phyloP scores from a whole-genome alignment of 2,329 filamentous ascomycete species.

The Pyrenochaeta sp. region DNA sequence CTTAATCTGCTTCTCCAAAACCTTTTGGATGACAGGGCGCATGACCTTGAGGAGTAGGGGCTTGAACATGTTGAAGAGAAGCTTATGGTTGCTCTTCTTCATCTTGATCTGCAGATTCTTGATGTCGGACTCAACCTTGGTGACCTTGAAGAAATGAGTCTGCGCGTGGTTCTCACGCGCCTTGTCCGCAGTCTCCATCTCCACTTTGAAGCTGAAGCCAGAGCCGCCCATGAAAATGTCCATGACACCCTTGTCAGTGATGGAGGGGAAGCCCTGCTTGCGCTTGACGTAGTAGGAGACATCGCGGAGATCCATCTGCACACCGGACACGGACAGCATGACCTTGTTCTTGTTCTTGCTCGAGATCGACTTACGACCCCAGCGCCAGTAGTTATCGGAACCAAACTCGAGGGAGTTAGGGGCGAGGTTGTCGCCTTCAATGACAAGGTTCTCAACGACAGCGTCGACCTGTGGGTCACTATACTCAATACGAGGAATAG shows the following conservation, averaged over 20 bases:
- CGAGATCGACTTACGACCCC: slow-evolving; percentile 86
- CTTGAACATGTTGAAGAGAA: slow-evolving; percentile 87
- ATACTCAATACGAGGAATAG: slow-evolving; percentile 93
- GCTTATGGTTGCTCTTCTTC: slow-evolving; percentile 94
- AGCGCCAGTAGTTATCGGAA: slow-evolving; percentile 93
- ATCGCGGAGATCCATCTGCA: slow-evolving; percentile 83
- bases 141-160: slow-evolving; percentile 92
- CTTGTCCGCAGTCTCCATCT: slow-evolving; percentile 81
- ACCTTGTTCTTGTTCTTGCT: slow-evolving; percentile 85
- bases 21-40: slow-evolving; percentile 84
- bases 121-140: slow-evolving; percentile 84
- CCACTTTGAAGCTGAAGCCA: slow-evolving; percentile 91
- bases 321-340: slow-evolving; percentile 84
- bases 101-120: slow-evolving; percentile 87
- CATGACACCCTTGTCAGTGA: slow-evolving; percentile 87
- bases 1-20: slow-evolving; percentile 87
- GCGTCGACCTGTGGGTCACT: slow-evolving; percentile 84
- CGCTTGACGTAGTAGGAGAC: slow-evolving; percentile 95
- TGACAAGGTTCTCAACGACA: slow-evolving; percentile 90
- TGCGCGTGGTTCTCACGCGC: slow-evolving; percentile 62
- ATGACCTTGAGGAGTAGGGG: slow-evolving; percentile 85
- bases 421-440: slow-evolving; percentile 96
- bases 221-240: slow-evolving; percentile 88
- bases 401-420: slow-evolving; percentile 89
- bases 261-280: slow-evolving; percentile 89